These are phyloP conservation scores for Penicillium macrosclerotiorum DNA, from an alignment of 495 filamentous ascomycete species.

Conservation along the genomic window DNA sequence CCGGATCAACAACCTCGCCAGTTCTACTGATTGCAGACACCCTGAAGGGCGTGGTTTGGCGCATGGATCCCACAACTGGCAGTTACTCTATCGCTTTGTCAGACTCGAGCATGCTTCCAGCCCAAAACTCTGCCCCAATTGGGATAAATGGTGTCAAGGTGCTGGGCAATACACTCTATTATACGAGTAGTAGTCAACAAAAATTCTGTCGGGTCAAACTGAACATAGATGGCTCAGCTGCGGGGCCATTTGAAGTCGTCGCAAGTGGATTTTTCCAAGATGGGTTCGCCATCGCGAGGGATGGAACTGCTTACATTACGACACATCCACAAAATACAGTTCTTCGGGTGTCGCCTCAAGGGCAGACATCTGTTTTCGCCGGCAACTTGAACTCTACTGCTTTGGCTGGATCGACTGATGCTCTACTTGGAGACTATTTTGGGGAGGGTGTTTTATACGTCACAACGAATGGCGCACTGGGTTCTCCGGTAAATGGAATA, in stretches of 20 bases:
- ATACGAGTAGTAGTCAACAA: background rate
- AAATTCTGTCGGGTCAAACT: background rate
- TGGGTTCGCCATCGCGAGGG: background rate
- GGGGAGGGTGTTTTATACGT: background rate
- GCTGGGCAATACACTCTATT: background rate
- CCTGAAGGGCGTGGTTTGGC: background rate
- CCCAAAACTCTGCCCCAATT: background rate
- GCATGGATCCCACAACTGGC: background rate
- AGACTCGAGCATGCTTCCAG: background rate
- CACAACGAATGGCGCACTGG: background rate
- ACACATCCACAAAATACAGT: background rate
- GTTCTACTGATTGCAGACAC: background rate
- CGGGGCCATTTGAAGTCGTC: background rate
- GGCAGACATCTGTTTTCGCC: background rate
- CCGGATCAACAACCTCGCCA: background rate
- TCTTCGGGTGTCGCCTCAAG: background rate
- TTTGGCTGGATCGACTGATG: background rate
- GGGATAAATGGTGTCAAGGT: background rate
- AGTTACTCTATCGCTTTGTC: background rate
- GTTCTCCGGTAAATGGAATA: background rate
- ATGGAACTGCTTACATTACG: background rate
- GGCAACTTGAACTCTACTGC: background rate
- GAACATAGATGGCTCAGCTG: background rate
- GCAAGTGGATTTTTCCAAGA: background rate
- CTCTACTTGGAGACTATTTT: background rate